Evolutionary conservation across 805 yeast species (phyloP).

Genomic region (Ogataea trehaloabstinens): DNA sequence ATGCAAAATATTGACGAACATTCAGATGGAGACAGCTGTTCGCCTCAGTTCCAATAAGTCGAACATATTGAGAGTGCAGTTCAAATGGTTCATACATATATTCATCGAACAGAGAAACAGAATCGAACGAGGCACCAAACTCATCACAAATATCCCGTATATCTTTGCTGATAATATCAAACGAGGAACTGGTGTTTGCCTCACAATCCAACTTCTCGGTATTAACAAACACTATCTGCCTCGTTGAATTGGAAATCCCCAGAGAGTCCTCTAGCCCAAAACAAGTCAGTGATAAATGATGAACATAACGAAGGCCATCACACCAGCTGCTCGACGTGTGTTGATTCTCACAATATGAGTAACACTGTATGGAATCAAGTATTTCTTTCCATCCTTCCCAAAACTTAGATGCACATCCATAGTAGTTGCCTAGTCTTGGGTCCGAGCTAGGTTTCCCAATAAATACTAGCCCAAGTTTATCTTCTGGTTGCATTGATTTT

Average conservation of each 20-base stretch:
- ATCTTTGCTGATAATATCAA: conserved; percentile 3
- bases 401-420: conserved; percentile 25
- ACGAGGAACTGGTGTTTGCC: neutral
- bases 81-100: conserved; percentile 21
- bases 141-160: conserved; percentile 16
- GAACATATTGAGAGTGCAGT: conserved; percentile 16
- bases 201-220: conserved; percentile 12
- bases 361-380: conserved; percentile 21
- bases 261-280: conserved; percentile 12
- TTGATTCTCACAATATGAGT: conserved; percentile 13
- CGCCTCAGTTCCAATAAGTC: conserved; percentile 6
- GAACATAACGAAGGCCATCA: conserved; percentile 22
- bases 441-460: conserved; percentile 17
- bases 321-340: conserved; percentile 18
- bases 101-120: conserved; percentile 28
- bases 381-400: conserved; percentile 32
- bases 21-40: conserved; percentile 2
- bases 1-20: conserved; percentile 17
- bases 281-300: conserved; percentile 18
- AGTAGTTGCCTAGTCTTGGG: conserved; percentile 27
- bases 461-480: conserved; percentile 30
- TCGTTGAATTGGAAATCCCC: conserved; percentile 13
- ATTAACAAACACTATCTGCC: conserved; percentile 19
- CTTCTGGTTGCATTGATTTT: conserved; percentile 16
- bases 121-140: conserved; percentile 20